Evolutionary conservation across 2,329 filamentous ascomycete genomes (phyloP).

Genomic region (Sporothrix inflata): DNA sequence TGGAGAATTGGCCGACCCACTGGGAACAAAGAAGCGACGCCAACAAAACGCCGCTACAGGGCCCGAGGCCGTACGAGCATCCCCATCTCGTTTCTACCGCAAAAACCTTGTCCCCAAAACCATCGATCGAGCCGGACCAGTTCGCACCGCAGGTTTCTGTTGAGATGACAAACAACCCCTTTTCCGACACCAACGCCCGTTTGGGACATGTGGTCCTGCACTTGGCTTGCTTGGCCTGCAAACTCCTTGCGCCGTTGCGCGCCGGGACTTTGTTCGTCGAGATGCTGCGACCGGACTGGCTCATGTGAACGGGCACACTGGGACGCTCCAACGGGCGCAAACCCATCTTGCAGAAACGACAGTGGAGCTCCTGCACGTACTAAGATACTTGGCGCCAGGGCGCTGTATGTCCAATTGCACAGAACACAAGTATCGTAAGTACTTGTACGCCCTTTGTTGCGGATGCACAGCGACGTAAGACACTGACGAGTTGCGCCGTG

Average conservation of each 20-base stretch:
- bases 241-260: conserved; percentile 1
- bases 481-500: neutral
- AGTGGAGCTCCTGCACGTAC: neutral
- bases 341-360: neutral
- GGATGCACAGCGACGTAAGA: conserved; percentile 1
- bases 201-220: conserved; percentile 4
- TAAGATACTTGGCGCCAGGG: neutral
- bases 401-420: neutral
- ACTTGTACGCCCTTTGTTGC: neutral
- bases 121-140: neutral
- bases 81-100: no score
- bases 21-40: conserved; percentile 8
- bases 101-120: no score
- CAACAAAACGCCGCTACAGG: neutral
- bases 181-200: conserved; percentile 14
- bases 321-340: neutral
- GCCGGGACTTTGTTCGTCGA: neutral
- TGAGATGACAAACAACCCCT: neutral
- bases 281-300: no score
- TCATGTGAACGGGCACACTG: no score
- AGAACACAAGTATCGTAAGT: neutral
- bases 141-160: neutral
- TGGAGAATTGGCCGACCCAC: neutral
- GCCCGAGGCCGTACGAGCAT: no score
- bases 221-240: neutral